Percentiles rank a stretch among this genome's conserved stretches.
Conservation (phyloP, 202 grass and related monocot species). For the Setaria viridis region DNA sequence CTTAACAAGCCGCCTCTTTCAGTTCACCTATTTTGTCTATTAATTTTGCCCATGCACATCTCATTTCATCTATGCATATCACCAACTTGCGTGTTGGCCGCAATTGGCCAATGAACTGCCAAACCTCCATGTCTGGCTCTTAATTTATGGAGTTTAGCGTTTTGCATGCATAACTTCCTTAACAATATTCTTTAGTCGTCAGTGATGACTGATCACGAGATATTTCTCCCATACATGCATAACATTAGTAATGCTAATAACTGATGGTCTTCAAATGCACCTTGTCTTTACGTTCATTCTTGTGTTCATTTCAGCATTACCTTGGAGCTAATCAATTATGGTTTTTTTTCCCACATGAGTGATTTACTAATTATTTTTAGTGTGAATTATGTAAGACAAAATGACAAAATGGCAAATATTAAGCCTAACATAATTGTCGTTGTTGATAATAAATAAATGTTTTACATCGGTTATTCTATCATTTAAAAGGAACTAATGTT, state of each 20-base stretch:
- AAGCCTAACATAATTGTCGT: no score
- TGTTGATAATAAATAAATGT: no score
- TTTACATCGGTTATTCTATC: no score
- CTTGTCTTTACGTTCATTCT: neutral
- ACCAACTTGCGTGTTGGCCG: slow-evolving; percentile 45
- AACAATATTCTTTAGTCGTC: slow-evolving; percentile 56
- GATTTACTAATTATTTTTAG: neutral
- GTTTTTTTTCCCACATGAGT: neutral
- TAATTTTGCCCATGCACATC: neutral
- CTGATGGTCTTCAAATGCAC: neutral
- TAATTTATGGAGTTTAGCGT: slow-evolving; percentile 9
- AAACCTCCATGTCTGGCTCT: neutral
- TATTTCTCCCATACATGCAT: neutral
- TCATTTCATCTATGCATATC: neutral
- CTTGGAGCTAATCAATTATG: neutral
- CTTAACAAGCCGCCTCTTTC: slow-evolving; percentile 7
- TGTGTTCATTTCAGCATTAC: neutral
- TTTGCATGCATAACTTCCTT: slow-evolving; percentile 58
- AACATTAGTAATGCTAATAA: neutral
- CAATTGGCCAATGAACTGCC: slow-evolving; percentile 45
- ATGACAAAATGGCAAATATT: neutral
- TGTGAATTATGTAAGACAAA: no score
- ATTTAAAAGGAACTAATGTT: no score
- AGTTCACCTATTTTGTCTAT: neutral
- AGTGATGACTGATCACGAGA: no score